Percentiles rank a stretch among this genome's conserved stretches.
Conservation (phyloP, 345 rosid species). For the Adansonia digitata region DNA sequence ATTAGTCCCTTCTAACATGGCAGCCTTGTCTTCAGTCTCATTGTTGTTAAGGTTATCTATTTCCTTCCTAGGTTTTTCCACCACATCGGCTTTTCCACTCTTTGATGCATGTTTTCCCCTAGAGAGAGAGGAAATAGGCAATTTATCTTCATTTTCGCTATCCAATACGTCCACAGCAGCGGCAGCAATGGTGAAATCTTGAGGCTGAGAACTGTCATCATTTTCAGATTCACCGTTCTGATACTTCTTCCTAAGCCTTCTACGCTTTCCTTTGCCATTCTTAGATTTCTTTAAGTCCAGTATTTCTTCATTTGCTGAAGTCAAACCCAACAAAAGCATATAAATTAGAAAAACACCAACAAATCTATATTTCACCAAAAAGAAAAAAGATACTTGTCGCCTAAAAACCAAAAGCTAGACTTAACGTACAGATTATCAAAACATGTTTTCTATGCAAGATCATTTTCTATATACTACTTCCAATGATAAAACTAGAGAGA, state of each 20-base stretch:
- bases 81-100: background rate
- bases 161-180: background rate
- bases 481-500: background rate
- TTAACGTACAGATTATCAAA: background rate
- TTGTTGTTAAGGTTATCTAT: background rate
- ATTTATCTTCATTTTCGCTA: background rate
- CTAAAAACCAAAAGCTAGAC: background rate
- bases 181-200: background rate
- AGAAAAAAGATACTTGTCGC: background rate
- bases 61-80: background rate
- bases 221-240: constrained; percentile 43
- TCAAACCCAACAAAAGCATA: background rate
- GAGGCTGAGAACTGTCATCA: constrained; percentile 5
- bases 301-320: background rate
- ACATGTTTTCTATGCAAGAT: background rate
- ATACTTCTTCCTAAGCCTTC: constrained; percentile 46
- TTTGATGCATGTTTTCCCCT: background rate
- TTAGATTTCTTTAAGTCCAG: constrained; percentile 7
- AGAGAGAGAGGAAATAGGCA: background rate
- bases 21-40: background rate
- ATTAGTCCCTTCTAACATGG: background rate
- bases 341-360: background rate
- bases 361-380: background rate
- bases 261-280: constrained; percentile 21
- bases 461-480: background rate